Conservation (phyloP, 2,329 filamentous ascomycete genomes). For the Calycina marina region DNA sequence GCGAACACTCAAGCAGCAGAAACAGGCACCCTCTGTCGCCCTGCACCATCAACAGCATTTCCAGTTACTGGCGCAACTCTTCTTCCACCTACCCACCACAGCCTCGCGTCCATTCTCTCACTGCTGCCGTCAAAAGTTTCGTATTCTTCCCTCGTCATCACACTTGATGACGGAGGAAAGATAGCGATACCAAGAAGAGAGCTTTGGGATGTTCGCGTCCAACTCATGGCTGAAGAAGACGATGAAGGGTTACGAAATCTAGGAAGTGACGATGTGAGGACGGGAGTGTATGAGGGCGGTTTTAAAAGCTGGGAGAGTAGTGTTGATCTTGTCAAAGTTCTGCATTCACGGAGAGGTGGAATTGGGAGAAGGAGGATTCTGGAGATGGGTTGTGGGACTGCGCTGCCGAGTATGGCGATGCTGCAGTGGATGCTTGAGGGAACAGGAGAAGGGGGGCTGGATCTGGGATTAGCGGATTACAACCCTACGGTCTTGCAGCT, state of each 20-base stretch:
- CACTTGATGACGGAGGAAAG: slow-evolving; percentile 38
- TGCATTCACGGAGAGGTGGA: slow-evolving; percentile 9
- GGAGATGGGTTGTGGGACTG: slow-evolving; percentile 55
- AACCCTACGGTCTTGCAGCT: slow-evolving; percentile 50
- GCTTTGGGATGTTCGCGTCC: slow-evolving; percentile 67
- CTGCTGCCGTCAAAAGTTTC: slow-evolving; percentile 60
- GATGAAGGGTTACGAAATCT: slow-evolving; percentile 35
- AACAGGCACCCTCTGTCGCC: slow-evolving; percentile 18
- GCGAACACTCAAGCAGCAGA: slow-evolving; percentile 24
- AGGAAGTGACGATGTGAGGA: slow-evolving; percentile 59
- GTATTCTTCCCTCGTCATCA: slow-evolving; percentile 46
- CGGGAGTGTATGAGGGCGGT: slow-evolving; percentile 72
- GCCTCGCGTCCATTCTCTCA: slow-evolving; percentile 34
- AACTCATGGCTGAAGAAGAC: slow-evolving; percentile 63
- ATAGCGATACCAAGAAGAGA: slow-evolving; percentile 56
- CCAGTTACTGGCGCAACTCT: slow-evolving; percentile 46
- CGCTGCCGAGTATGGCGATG: slow-evolving; percentile 55
- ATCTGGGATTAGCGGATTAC: slow-evolving; percentile 62
- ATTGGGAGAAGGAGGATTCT: slow-evolving; percentile 13
- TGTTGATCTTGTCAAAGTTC: slow-evolving; percentile 58
- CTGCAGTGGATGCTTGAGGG: slow-evolving; percentile 41
- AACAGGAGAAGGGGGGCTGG: slow-evolving; percentile 24
- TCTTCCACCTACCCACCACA: slow-evolving; percentile 38
- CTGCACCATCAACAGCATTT: slow-evolving; percentile 31
- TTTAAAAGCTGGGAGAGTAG: slow-evolving; percentile 89